These are phyloP conservation scores for Phaeosphaeria sp. DNA, from an alignment of 2,329 filamentous ascomycete genomes.

Conservation along the genomic window DNA sequence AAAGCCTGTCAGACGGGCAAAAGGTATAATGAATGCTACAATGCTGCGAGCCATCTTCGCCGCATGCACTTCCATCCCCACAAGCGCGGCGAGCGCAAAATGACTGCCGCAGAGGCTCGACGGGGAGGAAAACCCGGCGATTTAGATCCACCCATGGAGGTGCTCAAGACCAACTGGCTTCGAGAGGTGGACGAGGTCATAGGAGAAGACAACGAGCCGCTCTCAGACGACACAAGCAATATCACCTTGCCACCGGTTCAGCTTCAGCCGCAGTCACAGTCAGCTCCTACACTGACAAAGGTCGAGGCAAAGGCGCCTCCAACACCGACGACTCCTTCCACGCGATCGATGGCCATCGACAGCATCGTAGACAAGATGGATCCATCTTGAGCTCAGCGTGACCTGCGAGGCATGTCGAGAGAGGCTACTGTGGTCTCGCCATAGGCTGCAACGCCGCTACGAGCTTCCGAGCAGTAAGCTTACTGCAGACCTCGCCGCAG, in stretches of 20 bases:
- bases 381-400: slow-evolving; percentile 31
- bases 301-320: slow-evolving; percentile 42
- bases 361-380: slow-evolving; percentile 49
- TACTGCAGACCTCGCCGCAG: slow-evolving; percentile 3
- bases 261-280: slow-evolving; percentile 12
- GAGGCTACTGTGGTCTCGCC: slow-evolving; percentile 1
- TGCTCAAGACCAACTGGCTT: slow-evolving; percentile 65
- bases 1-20: slow-evolving; percentile 81
- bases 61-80: slow-evolving; percentile 84
- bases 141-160: slow-evolving; percentile 64
- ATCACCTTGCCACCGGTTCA: slow-evolving; percentile 18
- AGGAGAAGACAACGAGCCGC: slow-evolving; percentile 34
- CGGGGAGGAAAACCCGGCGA: slow-evolving; percentile 65
- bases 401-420: slow-evolving; percentile 7
- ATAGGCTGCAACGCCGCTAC: slow-evolving; percentile 1
- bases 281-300: slow-evolving; percentile 22
- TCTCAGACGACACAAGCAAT: slow-evolving; percentile 29
- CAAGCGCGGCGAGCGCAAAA: slow-evolving; percentile 60
- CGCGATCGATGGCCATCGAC: slow-evolving; percentile 47
- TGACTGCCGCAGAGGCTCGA: slow-evolving; percentile 64
- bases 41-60: slow-evolving; percentile 87
- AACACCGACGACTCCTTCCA: slow-evolving; percentile 46
- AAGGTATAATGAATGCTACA: slow-evolving; percentile 90
- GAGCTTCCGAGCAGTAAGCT: slow-evolving; percentile 9
- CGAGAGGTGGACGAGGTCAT: slow-evolving; percentile 59